A percentile compares a stretch with the other conserved stretches of the same genome.
phyloP scores from a whole-genome alignment of 192 early-diverging fungal species.

The Backusella psychrophila region DNA sequence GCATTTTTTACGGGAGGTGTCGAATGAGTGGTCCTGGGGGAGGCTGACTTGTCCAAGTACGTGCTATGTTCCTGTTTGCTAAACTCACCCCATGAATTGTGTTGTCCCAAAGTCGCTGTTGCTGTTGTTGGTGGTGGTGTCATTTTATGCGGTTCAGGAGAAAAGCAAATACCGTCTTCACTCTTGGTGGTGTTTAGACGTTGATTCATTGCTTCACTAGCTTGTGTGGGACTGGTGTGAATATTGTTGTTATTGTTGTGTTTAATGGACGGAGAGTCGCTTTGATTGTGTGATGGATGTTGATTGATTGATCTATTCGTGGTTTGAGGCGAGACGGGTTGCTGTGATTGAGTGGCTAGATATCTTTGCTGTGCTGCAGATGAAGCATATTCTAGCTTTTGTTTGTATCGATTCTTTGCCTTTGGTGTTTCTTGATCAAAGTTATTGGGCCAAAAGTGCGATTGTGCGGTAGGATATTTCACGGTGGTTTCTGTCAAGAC shows the following conservation, averaged over 20 bases:
- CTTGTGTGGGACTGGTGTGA: neutral
- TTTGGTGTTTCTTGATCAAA: neutral
- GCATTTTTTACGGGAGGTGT: neutral
- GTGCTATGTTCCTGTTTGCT: neutral
- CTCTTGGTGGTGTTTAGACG: neutral
- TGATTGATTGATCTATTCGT: neutral
- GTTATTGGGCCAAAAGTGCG: constrained; percentile 14
- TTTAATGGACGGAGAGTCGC: neutral
- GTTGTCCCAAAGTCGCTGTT: neutral
- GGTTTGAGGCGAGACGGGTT: neutral
- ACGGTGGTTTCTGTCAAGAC: constrained; percentile 17
- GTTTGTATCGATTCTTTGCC: neutral
- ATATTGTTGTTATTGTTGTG: neutral
- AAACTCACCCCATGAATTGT: neutral
- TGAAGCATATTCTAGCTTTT: neutral
- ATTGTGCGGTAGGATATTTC: neutral
- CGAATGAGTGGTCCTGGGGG: neutral
- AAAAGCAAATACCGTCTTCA: neutral
- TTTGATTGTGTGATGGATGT: neutral
- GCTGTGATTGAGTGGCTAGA: neutral
- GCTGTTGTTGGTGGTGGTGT: too few species aligned
- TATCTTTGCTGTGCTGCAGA: neutral
- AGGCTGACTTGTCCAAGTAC: neutral
- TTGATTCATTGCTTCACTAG: neutral
- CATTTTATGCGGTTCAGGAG: neutral